Evolutionary conservation across 139 green algal genomes (phyloP).

Genomic region (Zygnema cylindricum): DNA sequence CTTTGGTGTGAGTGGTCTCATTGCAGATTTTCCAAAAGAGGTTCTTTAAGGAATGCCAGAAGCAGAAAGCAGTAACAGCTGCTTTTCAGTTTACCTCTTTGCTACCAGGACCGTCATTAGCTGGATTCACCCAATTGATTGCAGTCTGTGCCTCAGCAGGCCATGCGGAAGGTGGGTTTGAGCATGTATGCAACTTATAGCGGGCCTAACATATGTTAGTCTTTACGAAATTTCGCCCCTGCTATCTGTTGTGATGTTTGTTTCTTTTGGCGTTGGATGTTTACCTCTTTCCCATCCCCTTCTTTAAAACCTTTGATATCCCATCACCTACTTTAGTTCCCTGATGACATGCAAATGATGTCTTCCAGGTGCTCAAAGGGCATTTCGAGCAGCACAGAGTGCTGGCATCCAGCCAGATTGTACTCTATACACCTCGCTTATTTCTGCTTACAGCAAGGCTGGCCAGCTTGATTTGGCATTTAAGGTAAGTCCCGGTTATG

Average conservation of each 20-base stretch:
- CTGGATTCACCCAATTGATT: conserved; percentile 34
- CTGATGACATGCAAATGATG: background rate
- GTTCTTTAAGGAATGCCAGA: conserved; percentile 54
- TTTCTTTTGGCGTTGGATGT: background rate
- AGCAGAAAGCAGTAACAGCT: conserved; percentile 6
- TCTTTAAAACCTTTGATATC: background rate
- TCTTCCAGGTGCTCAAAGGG: conserved; percentile 2
- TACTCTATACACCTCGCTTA: conserved; percentile 51
- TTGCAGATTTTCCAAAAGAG: conserved; percentile 44
- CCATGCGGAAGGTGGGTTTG: conserved; percentile 16
- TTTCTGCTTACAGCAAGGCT: conserved; percentile 35
- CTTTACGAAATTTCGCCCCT: background rate
- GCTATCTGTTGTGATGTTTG: too few species aligned
- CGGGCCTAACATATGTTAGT: background rate
- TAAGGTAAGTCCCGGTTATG: conserved; percentile 45
- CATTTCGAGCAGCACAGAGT: conserved; percentile 22
- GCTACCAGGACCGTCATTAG: background rate
- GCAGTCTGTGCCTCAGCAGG: conserved; percentile 34
- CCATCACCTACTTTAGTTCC: background rate
- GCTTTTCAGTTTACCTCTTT: conserved; percentile 47
- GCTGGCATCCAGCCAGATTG: conserved; percentile 39
- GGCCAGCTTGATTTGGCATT: conserved; percentile 55
- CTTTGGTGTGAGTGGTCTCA: background rate
- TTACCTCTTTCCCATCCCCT: background rate
- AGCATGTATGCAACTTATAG: background rate